Conservation (phyloP, 1,139 yeast species). For the Meyerozyma athensensis region DNA sequence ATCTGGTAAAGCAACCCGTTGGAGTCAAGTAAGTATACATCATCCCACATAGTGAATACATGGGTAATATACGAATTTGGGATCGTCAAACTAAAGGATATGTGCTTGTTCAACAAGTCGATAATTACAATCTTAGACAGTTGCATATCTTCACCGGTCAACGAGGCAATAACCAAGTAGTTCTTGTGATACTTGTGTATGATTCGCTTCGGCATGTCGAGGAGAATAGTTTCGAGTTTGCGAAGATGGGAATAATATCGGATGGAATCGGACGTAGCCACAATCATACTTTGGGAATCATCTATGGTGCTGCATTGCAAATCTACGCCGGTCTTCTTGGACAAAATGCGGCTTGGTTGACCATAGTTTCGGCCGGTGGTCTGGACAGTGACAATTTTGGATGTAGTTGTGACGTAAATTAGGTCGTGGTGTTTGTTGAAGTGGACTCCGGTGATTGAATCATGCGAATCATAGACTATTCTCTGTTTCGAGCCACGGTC, state of each 20-base stretch:
- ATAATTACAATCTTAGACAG: constrained; percentile 50
- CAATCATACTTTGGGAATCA: constrained; percentile 40
- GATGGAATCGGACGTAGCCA: constrained; percentile 50
- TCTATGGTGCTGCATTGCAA: constrained; percentile 58
- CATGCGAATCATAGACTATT: constrained; percentile 61
- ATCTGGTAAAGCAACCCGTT: constrained; percentile 74
- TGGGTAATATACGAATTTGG: constrained; percentile 55
- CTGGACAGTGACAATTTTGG: constrained; percentile 64
- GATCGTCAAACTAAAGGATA: constrained; percentile 66
- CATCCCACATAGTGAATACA: constrained; percentile 51
- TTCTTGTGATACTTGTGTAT: constrained; percentile 41
- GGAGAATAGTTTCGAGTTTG: constrained; percentile 52
- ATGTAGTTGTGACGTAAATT: constrained; percentile 64
- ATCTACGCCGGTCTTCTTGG: constrained; percentile 63
- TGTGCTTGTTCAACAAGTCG: constrained; percentile 64
- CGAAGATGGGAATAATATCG: constrained; percentile 52
- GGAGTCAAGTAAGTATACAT: constrained; percentile 56
- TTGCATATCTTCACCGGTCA: constrained; percentile 16
- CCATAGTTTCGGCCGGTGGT: constrained; percentile 79
- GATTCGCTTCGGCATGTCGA: constrained; percentile 56
- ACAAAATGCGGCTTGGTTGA: constrained; percentile 58
- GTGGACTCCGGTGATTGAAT: constrained; percentile 77
- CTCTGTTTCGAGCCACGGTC: constrained; percentile 92
- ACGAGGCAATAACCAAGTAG: constrained; percentile 55
- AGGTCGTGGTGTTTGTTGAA: constrained; percentile 45